Base-by-base conservation (phyloP, 257 asterid species). In the Sherardia arvensis region DNA sequence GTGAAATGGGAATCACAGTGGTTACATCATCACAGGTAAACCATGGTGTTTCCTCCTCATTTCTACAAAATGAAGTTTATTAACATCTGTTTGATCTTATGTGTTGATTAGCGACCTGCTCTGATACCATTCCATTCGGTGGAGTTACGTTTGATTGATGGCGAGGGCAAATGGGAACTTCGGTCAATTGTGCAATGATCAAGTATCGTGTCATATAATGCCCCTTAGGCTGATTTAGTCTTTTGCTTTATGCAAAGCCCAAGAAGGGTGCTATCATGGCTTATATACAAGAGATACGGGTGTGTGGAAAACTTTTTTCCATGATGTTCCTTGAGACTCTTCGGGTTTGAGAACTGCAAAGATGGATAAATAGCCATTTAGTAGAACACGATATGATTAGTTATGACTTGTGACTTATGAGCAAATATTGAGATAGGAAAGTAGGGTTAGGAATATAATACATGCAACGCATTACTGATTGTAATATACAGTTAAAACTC, bases 101-200 rank as follows among this genome's bases (percentile, higher is more conserved):
- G 20, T 64, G 25, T 32, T 38, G 22, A 29, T 36, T 68, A 92
- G 99, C 93, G 99, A 21, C 99, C 99, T 71, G 99, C 99, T 69
- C 76, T 92, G 81, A 92, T 89, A 70, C 99, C 96, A 8, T 93
- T 84, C 85, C 99, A 93, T 77, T 85, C 96, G 3, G 57, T 65
- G 80, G 99, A 93, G 81, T 74, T 93, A 72, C 84, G 97, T 55
- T 77, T 93, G 69, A 90, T 93, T 60, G 99, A 93, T 25, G 99
- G 99, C 9, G 99, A 93, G 86, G 99, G 99, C 59, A 87, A 85
- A 73, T 93, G 99, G 99, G 97, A 93, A 76, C 94, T 93, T 53
- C 97, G 95, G 32, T 80, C 89, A 32, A 90, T 93, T 60, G 77
- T 78, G 73, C 85, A 77, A 66, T 85, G 78, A 81, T 73, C 65